A percentile compares a stretch with the other conserved stretches of the same genome.
These are phyloP conservation scores for Actinomortierella wolfii DNA, from an alignment of 371 early-diverging fungal species.

Conservation along the genomic window DNA sequence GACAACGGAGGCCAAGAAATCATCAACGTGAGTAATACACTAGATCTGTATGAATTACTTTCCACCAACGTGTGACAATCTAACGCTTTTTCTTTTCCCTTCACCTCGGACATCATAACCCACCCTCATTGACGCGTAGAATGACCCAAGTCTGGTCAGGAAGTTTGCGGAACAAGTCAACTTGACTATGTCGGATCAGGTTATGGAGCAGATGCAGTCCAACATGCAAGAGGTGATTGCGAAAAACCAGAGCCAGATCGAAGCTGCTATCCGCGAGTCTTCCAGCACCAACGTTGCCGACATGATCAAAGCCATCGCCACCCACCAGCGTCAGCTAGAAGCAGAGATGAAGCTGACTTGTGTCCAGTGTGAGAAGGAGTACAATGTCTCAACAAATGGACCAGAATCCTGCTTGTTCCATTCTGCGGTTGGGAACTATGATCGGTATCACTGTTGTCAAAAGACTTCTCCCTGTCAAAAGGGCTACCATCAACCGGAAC, in stretches of 20 bases:
- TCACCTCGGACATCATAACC: too few species aligned
- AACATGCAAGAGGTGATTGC: conserved; percentile 31
- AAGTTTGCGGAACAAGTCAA: conserved; percentile 40
- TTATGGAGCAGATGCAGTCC: conserved; percentile 42
- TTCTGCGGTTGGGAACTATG: conserved; percentile 24
- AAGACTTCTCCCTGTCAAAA: conserved; percentile 35
- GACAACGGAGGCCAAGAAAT: conserved; percentile 46
- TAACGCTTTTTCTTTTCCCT: background rate
- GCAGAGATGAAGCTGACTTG: conserved; percentile 35
- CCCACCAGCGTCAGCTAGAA: conserved; percentile 22
- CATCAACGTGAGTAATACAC: conserved; percentile 23
- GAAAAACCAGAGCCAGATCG: conserved; percentile 32
- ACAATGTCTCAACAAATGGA: conserved; percentile 37
- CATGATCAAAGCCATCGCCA: conserved; percentile 32
- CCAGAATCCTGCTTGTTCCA: conserved; percentile 49
- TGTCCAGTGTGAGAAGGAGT: conserved; percentile 49
- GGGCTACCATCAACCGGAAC: conserved; percentile 41
- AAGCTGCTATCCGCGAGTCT: conserved; percentile 27
- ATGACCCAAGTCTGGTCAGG: conserved; percentile 41
- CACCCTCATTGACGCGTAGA: conserved; percentile 16
- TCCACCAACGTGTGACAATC: too few species aligned
- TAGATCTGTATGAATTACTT: too few species aligned
- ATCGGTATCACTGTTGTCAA: conserved; percentile 36
- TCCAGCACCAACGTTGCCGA: conserved; percentile 30
- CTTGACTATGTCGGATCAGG: conserved; percentile 36